phyloP scores from a whole-genome alignment of 2,329 filamentous ascomycete species.

The Chrysoporthe austroafricana region DNA sequence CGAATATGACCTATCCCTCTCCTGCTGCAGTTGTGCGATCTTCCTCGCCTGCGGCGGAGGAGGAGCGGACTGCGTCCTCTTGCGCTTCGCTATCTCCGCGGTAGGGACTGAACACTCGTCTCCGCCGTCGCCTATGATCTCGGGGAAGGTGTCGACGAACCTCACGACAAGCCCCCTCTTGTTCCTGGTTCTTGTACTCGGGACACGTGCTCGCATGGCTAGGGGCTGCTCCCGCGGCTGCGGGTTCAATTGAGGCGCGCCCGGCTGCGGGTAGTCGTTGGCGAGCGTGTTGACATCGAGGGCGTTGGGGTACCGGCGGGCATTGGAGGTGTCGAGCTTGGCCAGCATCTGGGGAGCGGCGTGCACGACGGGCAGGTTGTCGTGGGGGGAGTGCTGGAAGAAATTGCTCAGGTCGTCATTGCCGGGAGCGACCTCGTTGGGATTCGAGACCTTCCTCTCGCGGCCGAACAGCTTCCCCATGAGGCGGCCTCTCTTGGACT shows the following conservation, averaged over 20 bases:
- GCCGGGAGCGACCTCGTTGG: constrained; percentile 47
- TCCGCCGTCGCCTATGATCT: constrained; percentile 88
- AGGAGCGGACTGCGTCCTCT: constrained; percentile 45
- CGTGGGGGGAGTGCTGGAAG: constrained; percentile 55
- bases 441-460: constrained; percentile 41
- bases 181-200: constrained; percentile 48
- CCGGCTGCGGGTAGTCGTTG: constrained; percentile 21
- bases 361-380: constrained; percentile 59
- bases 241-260: constrained; percentile 40
- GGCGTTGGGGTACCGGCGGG: constrained; percentile 60
- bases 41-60: constrained; percentile 37
- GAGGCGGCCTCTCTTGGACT: constrained; percentile 54
- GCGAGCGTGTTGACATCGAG: constrained; percentile 47
- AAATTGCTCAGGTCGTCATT: constrained; percentile 61
- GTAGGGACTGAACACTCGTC: constrained; percentile 79
- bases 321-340: constrained; percentile 58
- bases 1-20: constrained; percentile 34
- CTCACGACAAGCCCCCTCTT: constrained; percentile 74
- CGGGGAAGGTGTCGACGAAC: constrained; percentile 73
- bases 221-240: constrained; percentile 38
- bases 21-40: constrained; percentile 36
- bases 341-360: constrained; percentile 54
- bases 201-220: constrained; percentile 46
- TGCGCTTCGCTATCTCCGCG: constrained; percentile 69
- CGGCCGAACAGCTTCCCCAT: constrained; percentile 66